These are phyloP conservation scores for Penicillium waksmanii DNA, from an alignment of 495 filamentous ascomycete genomes.

Conservation along the genomic window DNA sequence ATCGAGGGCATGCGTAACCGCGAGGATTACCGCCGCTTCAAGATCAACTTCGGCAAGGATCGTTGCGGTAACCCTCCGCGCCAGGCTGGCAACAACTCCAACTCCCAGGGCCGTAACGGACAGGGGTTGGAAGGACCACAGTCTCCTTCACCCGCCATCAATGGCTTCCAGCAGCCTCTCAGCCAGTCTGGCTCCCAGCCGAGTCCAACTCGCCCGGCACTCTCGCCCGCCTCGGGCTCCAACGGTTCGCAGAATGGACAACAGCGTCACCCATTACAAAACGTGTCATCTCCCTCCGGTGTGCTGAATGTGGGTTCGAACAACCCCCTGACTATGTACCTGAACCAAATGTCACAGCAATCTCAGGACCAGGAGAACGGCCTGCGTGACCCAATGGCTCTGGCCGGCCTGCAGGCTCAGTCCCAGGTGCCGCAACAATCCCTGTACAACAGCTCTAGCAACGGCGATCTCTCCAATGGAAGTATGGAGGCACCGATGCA, in stretches of 20 bases:
- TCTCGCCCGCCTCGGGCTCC: constrained; percentile 61
- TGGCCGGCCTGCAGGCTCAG: constrained; percentile 65
- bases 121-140: constrained; percentile 61
- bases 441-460: constrained; percentile 52
- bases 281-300: constrained; percentile 62
- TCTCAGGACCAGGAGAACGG: constrained; percentile 64
- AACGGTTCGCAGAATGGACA: constrained; percentile 57
- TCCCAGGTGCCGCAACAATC: constrained; percentile 59
- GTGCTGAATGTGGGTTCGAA: constrained; percentile 77
- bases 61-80: constrained; percentile 95
- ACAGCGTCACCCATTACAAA: constrained; percentile 55
- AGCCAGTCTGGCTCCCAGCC: constrained; percentile 68
- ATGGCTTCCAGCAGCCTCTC: constrained; percentile 52
- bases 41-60: constrained; percentile 99
- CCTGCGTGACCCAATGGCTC: constrained; percentile 51
- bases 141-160: constrained; percentile 59
- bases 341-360: constrained; percentile 82
- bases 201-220: constrained; percentile 65
- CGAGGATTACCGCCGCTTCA: constrained; percentile 97
- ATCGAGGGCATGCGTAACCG: constrained; percentile 93
- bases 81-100: constrained; percentile 64
- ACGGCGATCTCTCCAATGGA: constrained; percentile 60
- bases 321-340: constrained; percentile 95
- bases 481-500: constrained; percentile 52
- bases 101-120: constrained; percentile 56